phyloP scores from a whole-genome alignment of 2,329 filamentous ascomycete genomes.

The Colletotrichum tropicale region DNA sequence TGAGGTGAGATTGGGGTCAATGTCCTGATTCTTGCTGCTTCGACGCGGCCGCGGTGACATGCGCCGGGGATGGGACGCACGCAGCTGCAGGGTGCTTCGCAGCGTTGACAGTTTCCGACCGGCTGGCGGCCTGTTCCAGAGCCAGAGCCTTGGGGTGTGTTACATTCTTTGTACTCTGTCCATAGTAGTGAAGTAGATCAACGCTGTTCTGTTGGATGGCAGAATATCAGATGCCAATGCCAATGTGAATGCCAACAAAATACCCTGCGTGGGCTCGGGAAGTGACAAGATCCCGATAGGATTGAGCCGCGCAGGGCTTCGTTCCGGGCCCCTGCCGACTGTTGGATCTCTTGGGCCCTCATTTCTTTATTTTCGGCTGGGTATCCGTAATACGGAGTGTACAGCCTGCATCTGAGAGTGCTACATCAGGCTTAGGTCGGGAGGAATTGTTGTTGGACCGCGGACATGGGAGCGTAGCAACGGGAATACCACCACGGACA shows the following conservation, averaged over 20 bases:
- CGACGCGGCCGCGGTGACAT: neutral
- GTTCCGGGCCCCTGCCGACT: neutral
- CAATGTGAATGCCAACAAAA: neutral
- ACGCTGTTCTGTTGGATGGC: neutral
- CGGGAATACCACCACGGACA: neutral
- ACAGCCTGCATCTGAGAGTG: neutral
- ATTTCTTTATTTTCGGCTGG: neutral
- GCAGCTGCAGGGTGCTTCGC: neutral
- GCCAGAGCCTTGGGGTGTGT: neutral
- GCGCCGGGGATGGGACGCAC: neutral
- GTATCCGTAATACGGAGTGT: neutral
- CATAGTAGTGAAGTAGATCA: neutral
- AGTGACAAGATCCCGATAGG: conserved; percentile 7
- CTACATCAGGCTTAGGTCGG: neutral
- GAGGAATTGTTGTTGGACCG: neutral
- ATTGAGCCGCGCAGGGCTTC: neutral
- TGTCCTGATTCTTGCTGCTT: neutral
- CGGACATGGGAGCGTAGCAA: neutral
- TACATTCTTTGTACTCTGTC: neutral
- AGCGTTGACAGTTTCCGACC: neutral
- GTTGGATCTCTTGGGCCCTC: neutral
- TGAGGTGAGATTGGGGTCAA: neutral
- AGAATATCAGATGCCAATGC: neutral
- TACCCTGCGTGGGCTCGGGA: neutral
- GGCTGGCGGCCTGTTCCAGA: neutral